Evolutionary conservation across 2,329 filamentous ascomycete species (phyloP), one percentile per base, ranked within the genome.

Genomic region (Xenoacremonium recifei): DNA sequence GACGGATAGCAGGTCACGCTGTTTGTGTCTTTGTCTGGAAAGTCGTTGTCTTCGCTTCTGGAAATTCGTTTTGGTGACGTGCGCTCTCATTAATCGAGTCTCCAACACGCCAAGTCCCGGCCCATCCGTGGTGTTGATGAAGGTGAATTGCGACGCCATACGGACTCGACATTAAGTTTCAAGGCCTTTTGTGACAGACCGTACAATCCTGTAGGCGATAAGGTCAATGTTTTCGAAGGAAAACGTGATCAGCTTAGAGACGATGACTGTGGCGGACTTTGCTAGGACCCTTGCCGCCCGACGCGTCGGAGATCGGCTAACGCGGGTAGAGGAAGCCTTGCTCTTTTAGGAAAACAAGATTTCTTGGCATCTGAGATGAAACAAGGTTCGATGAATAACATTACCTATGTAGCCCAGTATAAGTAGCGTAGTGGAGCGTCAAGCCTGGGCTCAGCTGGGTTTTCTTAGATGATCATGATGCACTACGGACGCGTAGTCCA

Each of bases 61-160:
- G 29, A 55, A 55, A 18, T 55, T 55, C 16, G 39, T 35, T 18
- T 40, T 47, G 1, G 52, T 55, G 31, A 55, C 43, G 32, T 55
- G 52, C 4, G 50, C 50, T 5, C 52, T 39, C 45, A 53, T 47
- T 18, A 31, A 29, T 40, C 45, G 51, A 4, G 46, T 23, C 40
- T 44, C 44, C 3, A 38, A 21, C 5, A n/a, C 17, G 5, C 44
- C 43, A 1, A 55, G 41, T 11, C 35, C 27, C 4, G 48, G 48
- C 5, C 46, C 46, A 10, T 48, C 32, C 23, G 44, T 48, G 0
- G 41, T 53, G 21, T 53, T 55, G n/a, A 55, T 31, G 30, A 55
- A 55, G 2, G 49, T 47, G 20, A 53, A 50, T 4, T 29, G 10
- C 9, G 20, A 25, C 38, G 37, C 20, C 48, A 48, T 50, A n/a